A percentile compares a stretch with the other conserved stretches of the same genome.
Evolutionary conservation across 208 protist species (phyloP).

Genomic region (Naegleria gruberi): DNA sequence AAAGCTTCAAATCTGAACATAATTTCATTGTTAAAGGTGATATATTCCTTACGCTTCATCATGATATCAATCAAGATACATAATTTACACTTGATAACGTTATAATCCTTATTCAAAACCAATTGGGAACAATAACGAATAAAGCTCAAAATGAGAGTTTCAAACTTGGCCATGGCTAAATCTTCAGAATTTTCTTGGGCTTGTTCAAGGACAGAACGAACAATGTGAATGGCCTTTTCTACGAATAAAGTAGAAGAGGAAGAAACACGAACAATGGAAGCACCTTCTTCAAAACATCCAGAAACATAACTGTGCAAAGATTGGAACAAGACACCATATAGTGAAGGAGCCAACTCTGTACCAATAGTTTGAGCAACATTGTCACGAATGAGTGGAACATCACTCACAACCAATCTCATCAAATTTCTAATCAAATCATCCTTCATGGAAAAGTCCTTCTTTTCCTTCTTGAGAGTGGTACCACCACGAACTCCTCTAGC

Average conservation of each 20-base stretch:
- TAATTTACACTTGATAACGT: slow-evolving; percentile 3
- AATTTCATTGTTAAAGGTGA: neutral
- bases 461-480: neutral
- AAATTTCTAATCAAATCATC: neutral
- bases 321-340: neutral
- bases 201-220: neutral
- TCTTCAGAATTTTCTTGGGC: neutral
- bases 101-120: neutral
- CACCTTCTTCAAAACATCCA: slow-evolving; percentile 6
- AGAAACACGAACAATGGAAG: neutral
- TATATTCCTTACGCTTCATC: neutral
- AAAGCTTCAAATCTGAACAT: slow-evolving; percentile 1
- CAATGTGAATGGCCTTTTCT: neutral
- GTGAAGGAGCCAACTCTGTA: neutral
- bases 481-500: neutral
- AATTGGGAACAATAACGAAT: slow-evolving; percentile 1
- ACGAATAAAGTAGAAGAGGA: neutral
- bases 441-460: neutral
- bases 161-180: slow-evolving; percentile 12
- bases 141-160: neutral
- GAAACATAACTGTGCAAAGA: neutral
- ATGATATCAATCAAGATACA: neutral
- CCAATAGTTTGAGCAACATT: neutral
- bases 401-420: neutral
- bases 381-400: neutral